Base-by-base conservation (phyloP, 495 filamentous ascomycete species). In the Penicillium arizonense region DNA sequence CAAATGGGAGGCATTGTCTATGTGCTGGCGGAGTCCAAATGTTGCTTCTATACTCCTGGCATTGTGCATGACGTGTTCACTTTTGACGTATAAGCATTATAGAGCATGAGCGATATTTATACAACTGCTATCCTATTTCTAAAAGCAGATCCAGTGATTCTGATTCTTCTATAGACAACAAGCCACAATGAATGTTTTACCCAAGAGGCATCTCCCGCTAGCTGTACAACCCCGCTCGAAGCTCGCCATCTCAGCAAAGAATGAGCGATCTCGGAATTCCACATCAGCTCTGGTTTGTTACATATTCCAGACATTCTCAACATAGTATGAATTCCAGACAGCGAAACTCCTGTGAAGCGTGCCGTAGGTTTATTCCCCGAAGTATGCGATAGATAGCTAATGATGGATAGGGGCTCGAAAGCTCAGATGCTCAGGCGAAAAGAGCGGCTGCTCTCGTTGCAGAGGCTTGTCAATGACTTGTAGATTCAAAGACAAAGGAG, bases 381-480 rank as follows among this genome's bases (percentile, higher is more conserved):
- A 16, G 9, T 21, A 13, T 32, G 30, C 21, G 13, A 12, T 12
- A 13, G 3, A 9, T 23, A 36, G 32, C 30, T 49, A 45, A 47
- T 21, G 32, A 38, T 21, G 30, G 7, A 21, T n/a, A 65, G 63
- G 63, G 13, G 26, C 63, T 1, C 57, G 63, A 21, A 65, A 65
- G 52, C 60, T 65, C 32, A 51, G 57, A 56, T 65, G 63, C 54
- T 65, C 63, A 26, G 63, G 63, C 3, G 63, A 65, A 37, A 63
- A 60, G 37, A 60, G 38, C 9, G 63, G 63, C 9, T 65, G 63
- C 43, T 60, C 63, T 21, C 53, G 63, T 14, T 65, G 63, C 33
- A 50, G 48, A 0, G 37, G 50, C 14, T 24, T 63, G 5, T 48
- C 47, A 30, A 28, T 65, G 33, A 13, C 57, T 5, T 65, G 63